A percentile compares a stretch with the other conserved stretches of the same genome.
Conservation (phyloP, 805 yeast genomes). For the Brettanomyces bruxellensis region DNA sequence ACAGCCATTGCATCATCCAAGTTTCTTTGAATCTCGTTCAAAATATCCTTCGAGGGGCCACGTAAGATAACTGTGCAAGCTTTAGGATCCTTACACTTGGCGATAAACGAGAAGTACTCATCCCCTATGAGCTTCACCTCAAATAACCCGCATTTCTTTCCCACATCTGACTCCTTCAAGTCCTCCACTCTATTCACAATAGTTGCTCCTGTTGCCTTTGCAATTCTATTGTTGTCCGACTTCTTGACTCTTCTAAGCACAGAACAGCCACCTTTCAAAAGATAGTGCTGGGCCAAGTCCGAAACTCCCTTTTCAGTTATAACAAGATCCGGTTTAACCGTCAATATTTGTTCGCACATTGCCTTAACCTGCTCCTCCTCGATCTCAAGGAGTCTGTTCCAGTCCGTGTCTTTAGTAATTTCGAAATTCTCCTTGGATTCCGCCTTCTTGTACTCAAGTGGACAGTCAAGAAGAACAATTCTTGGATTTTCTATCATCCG, state of each 20-base stretch:
- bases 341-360: conserved; percentile 77
- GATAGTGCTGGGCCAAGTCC: conserved; percentile 93
- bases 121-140: conserved; percentile 94
- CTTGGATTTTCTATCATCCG: conserved; percentile 84
- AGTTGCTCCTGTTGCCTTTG: conserved; percentile 96
- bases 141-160: conserved; percentile 82
- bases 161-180: conserved; percentile 82
- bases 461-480: conserved; percentile 85
- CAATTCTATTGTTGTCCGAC: conserved; percentile 91
- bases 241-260: conserved; percentile 92
- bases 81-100: conserved; percentile 72
- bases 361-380: conserved; percentile 94
- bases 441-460: conserved; percentile 96
- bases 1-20: conserved; percentile 98
- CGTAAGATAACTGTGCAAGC: conserved; percentile 92
- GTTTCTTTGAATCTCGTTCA: conserved; percentile 94
- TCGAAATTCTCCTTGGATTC: conserved; percentile 98
- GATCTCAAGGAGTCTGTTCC: conserved; percentile 90
- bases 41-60: conserved; percentile 94
- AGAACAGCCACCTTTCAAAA: conserved; percentile 87
- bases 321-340: conserved; percentile 86
- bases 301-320: conserved; percentile 98
- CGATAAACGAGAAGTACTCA: conserved; percentile 85
- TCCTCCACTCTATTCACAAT: conserved; percentile 95
- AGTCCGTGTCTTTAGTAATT: conserved; percentile 91